Base-by-base conservation (phyloP, 805 yeast species). In the Kluyveromyces aestuarii region DNA sequence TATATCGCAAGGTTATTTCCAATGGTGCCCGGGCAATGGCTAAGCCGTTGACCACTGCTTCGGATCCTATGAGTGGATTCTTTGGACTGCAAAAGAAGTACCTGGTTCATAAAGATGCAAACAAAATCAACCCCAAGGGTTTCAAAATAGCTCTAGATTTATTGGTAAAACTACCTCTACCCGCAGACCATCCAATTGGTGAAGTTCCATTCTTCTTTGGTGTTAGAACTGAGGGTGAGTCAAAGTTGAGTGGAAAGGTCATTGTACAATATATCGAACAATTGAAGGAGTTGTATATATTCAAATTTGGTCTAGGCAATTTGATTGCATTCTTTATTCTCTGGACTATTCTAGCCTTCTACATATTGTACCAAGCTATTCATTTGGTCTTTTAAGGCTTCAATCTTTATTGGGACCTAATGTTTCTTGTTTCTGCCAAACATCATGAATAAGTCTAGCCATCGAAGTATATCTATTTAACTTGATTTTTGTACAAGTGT, bases 21-120 rank as follows among this genome's bases (percentile, higher is more conserved):
- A 64, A 73, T 3, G 75, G 77, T 48, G 79, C 79, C 13, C 69
- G 79, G 55, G 58, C 69, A 56, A 57, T 74, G 58, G 78, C 78
- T 14, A 70, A 67, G 54, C 79, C 79, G 21, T 63, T 74, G 52
- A 74, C 79, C 18, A 58, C 70, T n/a, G 78, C 76, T 14, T 70
- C 75, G 45, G 79, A 74, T 55, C 79, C 79, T 52, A 74, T 74
- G 79, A 68, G 73, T 56, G 79, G 79, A 14, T 74, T 72, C 59
- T 74, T 74, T 52, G 79, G 79, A 41, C 59, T 74, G 46, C 79
- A 73, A 54, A 73, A 72, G 58, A 64, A 70, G 52, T 73, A 73
- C 49, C 59, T 74, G 45, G 44, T 56, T 8, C 51, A 58, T 46
- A 70, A 73, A n/a, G 52, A 59, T 25, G 56, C 61, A 27, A 61